These are phyloP conservation scores for Ogataea saltuana DNA, from an alignment of 805 yeast genomes.

Conservation along the genomic window DNA sequence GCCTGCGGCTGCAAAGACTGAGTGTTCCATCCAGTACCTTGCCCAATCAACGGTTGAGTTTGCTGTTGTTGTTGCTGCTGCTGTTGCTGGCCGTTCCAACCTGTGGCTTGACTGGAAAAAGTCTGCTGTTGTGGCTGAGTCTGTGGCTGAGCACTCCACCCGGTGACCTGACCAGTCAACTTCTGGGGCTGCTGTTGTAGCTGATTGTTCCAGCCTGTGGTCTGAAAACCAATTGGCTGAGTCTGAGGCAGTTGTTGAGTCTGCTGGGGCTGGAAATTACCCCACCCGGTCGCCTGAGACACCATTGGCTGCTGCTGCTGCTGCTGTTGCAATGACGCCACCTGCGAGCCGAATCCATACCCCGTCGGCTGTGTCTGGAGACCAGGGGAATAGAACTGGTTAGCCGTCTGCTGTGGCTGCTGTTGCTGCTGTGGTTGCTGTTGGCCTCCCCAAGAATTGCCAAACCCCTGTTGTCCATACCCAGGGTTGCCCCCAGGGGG, in stretches of 20 bases:
- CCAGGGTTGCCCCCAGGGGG: conserved; percentile 24
- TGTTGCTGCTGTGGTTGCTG: conserved; percentile 35
- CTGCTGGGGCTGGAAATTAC: conserved; percentile 16
- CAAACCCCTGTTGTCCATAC: conserved; percentile 27
- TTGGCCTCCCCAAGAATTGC: conserved; percentile 25
- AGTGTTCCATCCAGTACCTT: conserved; percentile 39
- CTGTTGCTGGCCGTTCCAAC: conserved; percentile 30
- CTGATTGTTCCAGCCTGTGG: conserved; percentile 25
- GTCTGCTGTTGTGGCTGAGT: conserved; percentile 16
- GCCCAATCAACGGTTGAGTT: conserved; percentile 32
- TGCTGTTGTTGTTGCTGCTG: conserved; percentile 14
- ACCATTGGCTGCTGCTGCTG: conserved; percentile 13
- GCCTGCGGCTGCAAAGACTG: conserved; percentile 18
- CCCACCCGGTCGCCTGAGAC: conserved; percentile 18
- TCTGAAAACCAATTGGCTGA: conserved; percentile 20
- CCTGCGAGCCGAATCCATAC: conserved; percentile 31
- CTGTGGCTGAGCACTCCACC: conserved; percentile 26
- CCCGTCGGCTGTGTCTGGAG: conserved; percentile 43
- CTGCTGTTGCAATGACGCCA: conserved; percentile 17
- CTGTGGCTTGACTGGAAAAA: conserved; percentile 40
- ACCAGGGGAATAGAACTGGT: conserved; percentile 22
- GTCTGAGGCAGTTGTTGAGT: conserved; percentile 13
- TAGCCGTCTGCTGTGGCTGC: conserved; percentile 35
- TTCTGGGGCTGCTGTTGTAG: conserved; percentile 20
- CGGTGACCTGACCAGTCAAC: conserved; percentile 28